Evolutionary conservation across 176 grass and related monocot species (phyloP).

Genomic region (Musa itinerans): DNA sequence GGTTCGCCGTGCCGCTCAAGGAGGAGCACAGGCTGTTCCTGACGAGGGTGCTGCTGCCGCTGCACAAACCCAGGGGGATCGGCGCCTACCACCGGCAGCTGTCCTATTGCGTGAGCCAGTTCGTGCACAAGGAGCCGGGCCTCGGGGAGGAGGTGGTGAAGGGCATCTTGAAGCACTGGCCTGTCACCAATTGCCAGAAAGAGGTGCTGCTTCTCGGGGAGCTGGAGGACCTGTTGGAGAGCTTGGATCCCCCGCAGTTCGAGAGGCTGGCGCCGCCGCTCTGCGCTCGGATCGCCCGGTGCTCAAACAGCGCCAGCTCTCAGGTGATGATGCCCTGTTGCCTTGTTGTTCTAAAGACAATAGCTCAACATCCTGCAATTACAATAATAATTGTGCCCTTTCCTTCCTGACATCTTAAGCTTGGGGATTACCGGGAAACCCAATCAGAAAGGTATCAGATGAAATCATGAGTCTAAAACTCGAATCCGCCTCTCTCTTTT

Average conservation of each 20-base stretch:
- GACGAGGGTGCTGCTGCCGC: constrained; percentile 56
- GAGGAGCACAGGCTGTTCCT: constrained; percentile 69
- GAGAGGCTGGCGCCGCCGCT: constrained; percentile 44
- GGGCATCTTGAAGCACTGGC: constrained; percentile 55
- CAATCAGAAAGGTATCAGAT: too few relatives aligned
- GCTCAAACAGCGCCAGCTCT: constrained; percentile 59
- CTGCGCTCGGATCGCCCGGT: constrained; percentile 52
- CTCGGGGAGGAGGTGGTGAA: constrained; percentile 38
- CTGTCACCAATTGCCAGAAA: constrained; percentile 70
- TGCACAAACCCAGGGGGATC: constrained; percentile 47
- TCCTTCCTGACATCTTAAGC: too few relatives aligned
- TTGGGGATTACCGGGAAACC: too few relatives aligned
- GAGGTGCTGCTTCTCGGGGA: constrained; percentile 79
- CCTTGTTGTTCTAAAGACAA: too few relatives aligned
- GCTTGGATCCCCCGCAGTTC: constrained; percentile 27
- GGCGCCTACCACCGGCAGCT: constrained; percentile 66
- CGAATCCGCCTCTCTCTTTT: too few relatives aligned
- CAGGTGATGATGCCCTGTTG: constrained; percentile 31
- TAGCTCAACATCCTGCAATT: too few relatives aligned
- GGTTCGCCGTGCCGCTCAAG: constrained; percentile 78
- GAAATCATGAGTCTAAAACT: too few relatives aligned
- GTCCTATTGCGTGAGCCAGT: constrained; percentile 65
- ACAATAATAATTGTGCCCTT: too few relatives aligned
- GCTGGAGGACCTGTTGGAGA: constrained; percentile 62
- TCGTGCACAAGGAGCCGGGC: constrained; percentile 43